Percentiles rank a stretch among this genome's conserved stretches.
phyloP scores from a whole-genome alignment of 371 early-diverging fungal genomes.

The Mortierella sp. region DNA sequence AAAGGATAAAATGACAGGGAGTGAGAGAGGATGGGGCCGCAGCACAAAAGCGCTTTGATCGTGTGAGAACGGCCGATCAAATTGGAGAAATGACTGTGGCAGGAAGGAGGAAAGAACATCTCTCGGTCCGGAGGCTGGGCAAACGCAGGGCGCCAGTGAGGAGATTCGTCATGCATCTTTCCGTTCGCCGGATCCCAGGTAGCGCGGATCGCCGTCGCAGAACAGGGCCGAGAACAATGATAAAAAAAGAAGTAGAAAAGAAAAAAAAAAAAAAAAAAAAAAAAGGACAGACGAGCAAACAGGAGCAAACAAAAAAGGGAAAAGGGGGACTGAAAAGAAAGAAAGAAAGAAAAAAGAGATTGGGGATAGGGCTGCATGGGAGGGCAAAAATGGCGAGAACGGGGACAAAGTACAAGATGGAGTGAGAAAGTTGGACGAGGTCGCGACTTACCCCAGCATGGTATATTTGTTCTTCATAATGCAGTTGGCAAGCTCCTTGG shows the following conservation, averaged over 20 bases:
- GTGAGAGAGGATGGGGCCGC: too few species aligned
- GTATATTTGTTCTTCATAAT: conserved; percentile 82
- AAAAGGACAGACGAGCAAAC: neutral
- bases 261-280: neutral
- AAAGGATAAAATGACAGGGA: too few species aligned
- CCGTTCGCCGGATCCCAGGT: too few species aligned
- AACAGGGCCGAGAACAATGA: conserved; percentile 8
- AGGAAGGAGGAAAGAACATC: too few species aligned
- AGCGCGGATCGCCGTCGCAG: neutral
- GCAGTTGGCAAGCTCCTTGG: conserved; percentile 80
- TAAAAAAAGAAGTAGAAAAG: neutral
- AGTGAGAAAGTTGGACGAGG: neutral
- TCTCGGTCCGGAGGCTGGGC: too few species aligned
- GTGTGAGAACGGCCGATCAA: too few species aligned
- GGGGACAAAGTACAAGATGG: neutral
- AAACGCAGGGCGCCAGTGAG: too few species aligned
- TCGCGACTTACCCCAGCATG: conserved; percentile 70
- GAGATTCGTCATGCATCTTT: too few species aligned
- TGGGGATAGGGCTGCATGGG: neutral
- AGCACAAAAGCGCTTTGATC: too few species aligned
- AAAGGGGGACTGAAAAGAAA: conserved; percentile 1
- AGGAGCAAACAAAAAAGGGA: neutral
- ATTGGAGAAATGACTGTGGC: too few species aligned
- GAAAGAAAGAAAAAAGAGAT: neutral
- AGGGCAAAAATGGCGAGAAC: neutral